Conservation (phyloP, 108 stramenopile genomes). For the Cylindrotheca fusiformis region DNA sequence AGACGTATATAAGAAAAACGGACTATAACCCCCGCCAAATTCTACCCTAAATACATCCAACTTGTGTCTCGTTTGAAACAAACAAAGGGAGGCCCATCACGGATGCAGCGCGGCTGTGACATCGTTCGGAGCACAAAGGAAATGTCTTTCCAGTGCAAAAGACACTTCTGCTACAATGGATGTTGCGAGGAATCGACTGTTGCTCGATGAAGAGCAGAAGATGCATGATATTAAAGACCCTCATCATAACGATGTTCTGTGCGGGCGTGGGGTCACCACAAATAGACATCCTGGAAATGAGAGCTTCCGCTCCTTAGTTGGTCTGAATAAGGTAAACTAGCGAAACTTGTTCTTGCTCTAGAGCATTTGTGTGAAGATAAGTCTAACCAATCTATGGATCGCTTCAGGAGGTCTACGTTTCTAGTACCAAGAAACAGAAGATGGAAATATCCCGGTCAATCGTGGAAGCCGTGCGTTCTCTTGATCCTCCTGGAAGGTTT, state of each 20-base stretch:
- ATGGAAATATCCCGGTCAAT: conserved; percentile 76
- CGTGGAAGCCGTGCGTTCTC: conserved; percentile 67
- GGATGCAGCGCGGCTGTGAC: no score
- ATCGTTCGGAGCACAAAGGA: no score
- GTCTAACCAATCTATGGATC: neutral
- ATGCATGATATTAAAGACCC: conserved; percentile 30
- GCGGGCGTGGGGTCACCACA: conserved; percentile 70
- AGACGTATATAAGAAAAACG: no score
- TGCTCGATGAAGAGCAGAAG: conserved; percentile 32
- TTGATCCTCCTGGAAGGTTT: conserved; percentile 68
- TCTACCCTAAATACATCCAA: neutral
- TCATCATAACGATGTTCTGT: conserved; percentile 64
- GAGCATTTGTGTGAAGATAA: neutral
- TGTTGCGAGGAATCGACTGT: neutral
- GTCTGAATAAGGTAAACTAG: conserved; percentile 47
- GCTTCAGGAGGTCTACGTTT: conserved; percentile 70
- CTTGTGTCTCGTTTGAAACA: no score
- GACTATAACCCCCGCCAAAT: no score
- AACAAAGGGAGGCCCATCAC: no score
- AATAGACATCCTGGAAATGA: conserved; percentile 72
- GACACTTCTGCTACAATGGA: no score
- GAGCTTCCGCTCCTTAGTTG: conserved; percentile 53
- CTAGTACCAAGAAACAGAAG: conserved; percentile 75
- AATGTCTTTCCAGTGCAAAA: no score
- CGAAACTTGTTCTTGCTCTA: neutral